Base-by-base conservation (phyloP, 331 rosid genomes). In the Quercus tomentella region DNA sequence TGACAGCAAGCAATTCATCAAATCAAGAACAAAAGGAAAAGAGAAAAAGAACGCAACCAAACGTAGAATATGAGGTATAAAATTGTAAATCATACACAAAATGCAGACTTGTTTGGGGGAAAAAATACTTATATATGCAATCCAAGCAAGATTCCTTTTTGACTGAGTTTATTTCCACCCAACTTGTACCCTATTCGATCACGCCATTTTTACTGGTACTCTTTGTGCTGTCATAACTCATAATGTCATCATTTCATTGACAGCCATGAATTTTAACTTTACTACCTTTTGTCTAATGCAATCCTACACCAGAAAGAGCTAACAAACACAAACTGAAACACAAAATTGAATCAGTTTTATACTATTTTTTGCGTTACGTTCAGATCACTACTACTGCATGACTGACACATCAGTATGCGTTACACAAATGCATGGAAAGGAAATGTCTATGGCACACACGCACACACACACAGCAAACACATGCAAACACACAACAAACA, bases 391-490 rank as follows among this genome's bases (percentile, higher is more conserved):
- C 2, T 25, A 56, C 69, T 2, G 45, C 74, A 4, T 4, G 72
- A 74, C 81, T 74, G 43, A 56, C 45, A 41, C 45, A 41, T 21
- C 12, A 7, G 69, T 51, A 25, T 23, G 80, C 73, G 70, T 63
- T 56, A 66, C 30, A 56, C 17, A 49, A 10, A 49, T 49, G 54
- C 18, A 49, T 49, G 54, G 28, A 30, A 75, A n/a, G 52, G 66
- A 45, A n/a, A 66, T 63, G 70, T 80, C 12, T 9, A 80, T 11
- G 74, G 21, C 61, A 26, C 78, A 57, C 86, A 78, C 75, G 56
- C 28, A 25, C 76, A 35, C 25, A 56, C 94, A 83, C 86, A 22
- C 80, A 74, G 70, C 78, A 23, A 9, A 43, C 87, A 82, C 89
- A 82, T 30, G 83, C 87, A 76, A 58, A 62, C 88, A 83, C 86